Evolutionary conservation across 2,329 filamentous ascomycete species (phyloP), one percentile per base, ranked within the genome.

Genomic region (Botryotinia calthae): DNA sequence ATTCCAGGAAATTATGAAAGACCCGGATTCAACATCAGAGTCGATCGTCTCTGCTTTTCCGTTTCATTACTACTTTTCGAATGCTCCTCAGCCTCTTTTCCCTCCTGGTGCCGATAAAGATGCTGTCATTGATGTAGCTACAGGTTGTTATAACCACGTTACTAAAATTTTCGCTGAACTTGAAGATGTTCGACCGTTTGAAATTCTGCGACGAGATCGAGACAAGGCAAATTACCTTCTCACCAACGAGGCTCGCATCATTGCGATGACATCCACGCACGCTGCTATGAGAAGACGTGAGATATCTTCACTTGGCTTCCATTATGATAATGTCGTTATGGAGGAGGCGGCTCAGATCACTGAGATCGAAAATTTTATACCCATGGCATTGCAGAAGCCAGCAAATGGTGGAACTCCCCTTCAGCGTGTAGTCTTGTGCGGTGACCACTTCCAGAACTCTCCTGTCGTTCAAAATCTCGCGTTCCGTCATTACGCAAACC

Each of bases 251-350:
- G 97, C 97, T n/a, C 91, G 96, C 51, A 96, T 99, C 75, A 91
- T 99, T 76, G 97, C 96, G 73, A 99, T 99, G 97, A 99, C 96
- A 28, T 97, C 95, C 6, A 99, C 97, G 0, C 96, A 99, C 82
- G 97, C 96, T 7, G 96, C 96, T 1, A 99, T 99, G 87, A 90
- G 94, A 74, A 87, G 95, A 75, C 90, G 93, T 75, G 95, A 98
- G 79, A 98, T 99, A 78, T 92, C 94, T 0, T 87, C 89, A 25
- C 87, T 98, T n/a, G 95, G 95, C 25, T 99, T 99, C 83, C 93
- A 94, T 77, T 99, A 99, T 79, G 95, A 98, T 84, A 99, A 97
- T 76, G 92, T 99, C 20, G 87, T 99, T 70, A 98, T 99, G 93
- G 96, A 99, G 84, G 96, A 99, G 86, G 95, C 96, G 8, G 96